Evolutionary conservation across 345 rosid species (phyloP).

Genomic region (Eucalyptus erythrocorys): DNA sequence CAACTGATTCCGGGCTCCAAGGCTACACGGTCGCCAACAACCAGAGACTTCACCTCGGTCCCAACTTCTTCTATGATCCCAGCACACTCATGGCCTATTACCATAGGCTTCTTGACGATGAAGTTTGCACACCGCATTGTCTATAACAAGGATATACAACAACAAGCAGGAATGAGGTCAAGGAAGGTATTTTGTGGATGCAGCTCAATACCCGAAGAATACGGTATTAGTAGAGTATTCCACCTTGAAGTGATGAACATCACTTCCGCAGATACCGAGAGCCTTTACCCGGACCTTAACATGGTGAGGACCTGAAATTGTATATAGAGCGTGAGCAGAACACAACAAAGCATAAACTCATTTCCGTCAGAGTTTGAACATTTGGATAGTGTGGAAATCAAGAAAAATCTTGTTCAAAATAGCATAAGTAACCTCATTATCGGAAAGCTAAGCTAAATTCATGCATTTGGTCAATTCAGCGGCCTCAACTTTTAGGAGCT

Average conservation of each 20-base stretch:
- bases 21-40: conserved; percentile 73
- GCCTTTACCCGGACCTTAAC: conserved; percentile 46
- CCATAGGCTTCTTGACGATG: conserved; percentile 91
- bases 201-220: not conserved
- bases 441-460: not conserved
- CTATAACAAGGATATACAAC: conserved; percentile 9
- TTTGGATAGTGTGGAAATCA: not conserved
- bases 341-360: not conserved
- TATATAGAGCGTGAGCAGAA: not conserved
- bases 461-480: not conserved
- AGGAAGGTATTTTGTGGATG: fast-evolving
- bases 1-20: conserved; percentile 93
- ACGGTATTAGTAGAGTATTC: not conserved
- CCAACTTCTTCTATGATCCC: conserved; percentile 87
- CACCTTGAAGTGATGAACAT: conserved; percentile 61
- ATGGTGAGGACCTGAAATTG: conserved; percentile 29
- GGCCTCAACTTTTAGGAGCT: not conserved
- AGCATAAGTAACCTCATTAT: not conserved
- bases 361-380: not conserved
- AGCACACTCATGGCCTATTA: conserved; percentile 93
- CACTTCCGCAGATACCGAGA: conserved; percentile 61
- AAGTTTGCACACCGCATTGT: conserved; percentile 71
- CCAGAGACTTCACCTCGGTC: conserved; percentile 53
- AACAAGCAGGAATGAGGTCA: not conserved
- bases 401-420: not conserved